Conservation (phyloP, 352 stramenopile genomes). For the Pythium scleroteichum region DNA sequence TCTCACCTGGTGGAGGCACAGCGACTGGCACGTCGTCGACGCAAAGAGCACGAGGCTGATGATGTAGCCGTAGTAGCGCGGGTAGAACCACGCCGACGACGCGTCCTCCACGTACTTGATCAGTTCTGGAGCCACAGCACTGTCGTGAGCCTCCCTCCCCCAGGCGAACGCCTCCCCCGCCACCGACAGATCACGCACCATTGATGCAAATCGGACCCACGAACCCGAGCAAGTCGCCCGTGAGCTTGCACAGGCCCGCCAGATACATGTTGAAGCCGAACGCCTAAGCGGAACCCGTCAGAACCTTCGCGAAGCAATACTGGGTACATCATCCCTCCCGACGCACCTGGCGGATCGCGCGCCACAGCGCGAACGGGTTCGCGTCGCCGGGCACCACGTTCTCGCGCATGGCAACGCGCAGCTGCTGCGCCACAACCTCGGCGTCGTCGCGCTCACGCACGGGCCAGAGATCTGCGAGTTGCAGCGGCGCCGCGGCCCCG, state of each 20-base stretch:
- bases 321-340: too few relatives aligned
- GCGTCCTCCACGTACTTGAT: constrained; percentile 73
- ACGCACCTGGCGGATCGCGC: constrained; percentile 40
- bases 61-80: constrained; percentile 55
- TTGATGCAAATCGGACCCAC: constrained; percentile 77
- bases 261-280: constrained; percentile 91
- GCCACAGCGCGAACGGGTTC: constrained; percentile 33
- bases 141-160: not conserved
- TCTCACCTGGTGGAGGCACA: constrained; percentile 61
- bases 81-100: constrained; percentile 40
- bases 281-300: constrained; percentile 25
- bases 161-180: too few relatives aligned
- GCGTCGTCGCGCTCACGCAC: constrained; percentile 40
- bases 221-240: constrained; percentile 92
- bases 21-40: constrained; percentile 45
- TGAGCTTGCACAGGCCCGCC: constrained; percentile 90
- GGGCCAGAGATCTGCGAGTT: constrained; percentile 40
- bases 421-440: constrained; percentile 29
- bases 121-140: constrained; percentile 15
- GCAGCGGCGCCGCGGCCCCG: constrained; percentile 40
- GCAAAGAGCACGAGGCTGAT: constrained; percentile 49
- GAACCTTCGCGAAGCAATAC: not conserved
- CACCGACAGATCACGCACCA: constrained; percentile 16
- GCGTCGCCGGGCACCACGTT: constrained; percentile 22
- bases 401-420: constrained; percentile 25